Percentiles rank a stretch among this genome's conserved stretches.
Evolutionary conservation across 768 basidiomycete genomes (phyloP).

Genomic region (Tremella yokohamensis): DNA sequence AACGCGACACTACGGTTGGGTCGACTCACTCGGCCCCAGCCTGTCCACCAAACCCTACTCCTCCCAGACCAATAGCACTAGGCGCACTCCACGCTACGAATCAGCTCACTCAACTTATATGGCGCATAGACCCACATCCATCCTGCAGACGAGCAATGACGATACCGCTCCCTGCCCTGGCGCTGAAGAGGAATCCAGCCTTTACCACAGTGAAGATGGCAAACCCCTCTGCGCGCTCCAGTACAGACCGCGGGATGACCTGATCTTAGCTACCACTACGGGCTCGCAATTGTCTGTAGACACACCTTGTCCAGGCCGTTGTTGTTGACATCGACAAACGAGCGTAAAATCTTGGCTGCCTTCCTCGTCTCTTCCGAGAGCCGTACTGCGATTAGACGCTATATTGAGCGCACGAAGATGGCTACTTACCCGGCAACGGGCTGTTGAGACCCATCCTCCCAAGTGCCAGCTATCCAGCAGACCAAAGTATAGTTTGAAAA

Average conservation of each 20-base stretch:
- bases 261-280: conserved; percentile 24
- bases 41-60: conserved; percentile 75
- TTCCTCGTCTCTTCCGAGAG: conserved; percentile 81
- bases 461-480: too few relatives aligned
- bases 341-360: conserved; percentile 66
- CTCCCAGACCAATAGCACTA: conserved; percentile 88
- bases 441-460: conserved; percentile 2
- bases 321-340: conserved; percentile 71
- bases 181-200: conserved; percentile 64
- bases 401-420: not conserved
- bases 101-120: conserved; percentile 2
- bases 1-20: not conserved
- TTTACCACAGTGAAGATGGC: conserved; percentile 56
- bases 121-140: conserved; percentile 61
- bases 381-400: conserved; percentile 46
- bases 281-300: not conserved
- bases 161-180: conserved; percentile 77
- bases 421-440: not conserved
- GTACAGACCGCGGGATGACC: conserved; percentile 60
- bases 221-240: conserved; percentile 67
- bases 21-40: conserved; percentile 52
- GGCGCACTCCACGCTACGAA: conserved; percentile 82
- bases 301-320: conserved; percentile 76
- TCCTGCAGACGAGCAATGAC: conserved; percentile 79
- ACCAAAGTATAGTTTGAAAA: too few relatives aligned